Percentiles rank a stretch among this genome's conserved stretches.
phyloP scores from a whole-genome alignment of 805 yeast species.

The Kluyveromyces siamensis region DNA sequence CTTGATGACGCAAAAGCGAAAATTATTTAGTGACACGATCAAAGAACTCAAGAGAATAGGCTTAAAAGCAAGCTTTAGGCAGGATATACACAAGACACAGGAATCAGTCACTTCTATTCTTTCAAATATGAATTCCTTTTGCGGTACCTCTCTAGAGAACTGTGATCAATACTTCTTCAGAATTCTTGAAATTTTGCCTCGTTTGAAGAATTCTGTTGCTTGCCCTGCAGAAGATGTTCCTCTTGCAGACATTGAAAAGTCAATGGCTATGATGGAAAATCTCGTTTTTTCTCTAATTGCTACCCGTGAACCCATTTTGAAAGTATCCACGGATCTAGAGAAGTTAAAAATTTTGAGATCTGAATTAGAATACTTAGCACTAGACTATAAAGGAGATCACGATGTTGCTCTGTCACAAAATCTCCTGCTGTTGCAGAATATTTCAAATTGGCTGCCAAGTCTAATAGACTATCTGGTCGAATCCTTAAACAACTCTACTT shows the following conservation, averaged over 20 bases:
- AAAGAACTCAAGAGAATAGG: slow-evolving; percentile 74
- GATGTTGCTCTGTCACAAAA: slow-evolving; percentile 6
- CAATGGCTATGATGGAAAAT: slow-evolving; percentile 69
- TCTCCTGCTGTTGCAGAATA: slow-evolving; percentile 7
- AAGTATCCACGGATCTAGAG: slow-evolving; percentile 15
- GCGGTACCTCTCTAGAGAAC: slow-evolving; percentile 30
- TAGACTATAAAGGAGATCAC: slow-evolving; percentile 13
- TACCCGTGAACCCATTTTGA: slow-evolving; percentile 39
- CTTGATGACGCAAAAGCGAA: slow-evolving; percentile 73
- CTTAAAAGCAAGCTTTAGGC: slow-evolving; percentile 52
- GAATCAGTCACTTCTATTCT: slow-evolving; percentile 55
- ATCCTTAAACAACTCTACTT: slow-evolving; percentile 10
- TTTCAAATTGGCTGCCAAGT: slow-evolving; percentile 28
- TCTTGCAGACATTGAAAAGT: slow-evolving; percentile 56
- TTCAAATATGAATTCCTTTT: slow-evolving; percentile 42
- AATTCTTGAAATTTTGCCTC: slow-evolving; percentile 70
- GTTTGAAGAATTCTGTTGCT: slow-evolving; percentile 57
- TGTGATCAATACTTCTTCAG: slow-evolving; percentile 55
- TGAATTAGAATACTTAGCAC: slow-evolving; percentile 15
- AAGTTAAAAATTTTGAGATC: slow-evolving; percentile 13
- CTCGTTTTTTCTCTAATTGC: slow-evolving; percentile 49
- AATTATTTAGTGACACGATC: slow-evolving; percentile 65
- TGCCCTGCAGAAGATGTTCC: slow-evolving; percentile 68
- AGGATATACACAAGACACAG: slow-evolving; percentile 57
- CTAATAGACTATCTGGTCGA: slow-evolving; percentile 26